phyloP scores from a whole-genome alignment of 306 rosid species.

The Gleditsia sinensis region DNA sequence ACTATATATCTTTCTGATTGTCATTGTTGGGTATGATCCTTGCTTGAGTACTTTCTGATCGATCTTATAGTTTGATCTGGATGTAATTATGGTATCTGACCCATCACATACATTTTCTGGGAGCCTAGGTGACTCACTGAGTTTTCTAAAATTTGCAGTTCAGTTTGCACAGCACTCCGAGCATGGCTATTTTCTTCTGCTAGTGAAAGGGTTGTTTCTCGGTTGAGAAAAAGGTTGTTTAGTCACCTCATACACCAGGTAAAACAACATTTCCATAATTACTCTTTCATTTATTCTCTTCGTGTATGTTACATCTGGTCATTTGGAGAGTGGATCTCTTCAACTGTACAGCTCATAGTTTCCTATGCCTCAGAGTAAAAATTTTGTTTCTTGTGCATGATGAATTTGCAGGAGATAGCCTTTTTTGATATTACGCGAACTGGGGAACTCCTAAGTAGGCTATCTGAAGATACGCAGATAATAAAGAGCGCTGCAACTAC shows the following conservation, averaged over 20 bases:
- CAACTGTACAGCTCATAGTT: neutral
- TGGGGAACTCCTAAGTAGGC: constrained; percentile 85
- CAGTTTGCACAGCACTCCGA: constrained; percentile 73
- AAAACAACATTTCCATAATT: constrained; percentile 9
- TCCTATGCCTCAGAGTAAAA: constrained; percentile 7
- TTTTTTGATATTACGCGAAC: constrained; percentile 82
- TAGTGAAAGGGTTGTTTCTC: constrained; percentile 82
- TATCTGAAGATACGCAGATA: constrained; percentile 86
- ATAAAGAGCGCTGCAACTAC: constrained; percentile 88
- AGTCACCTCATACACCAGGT: constrained; percentile 79
- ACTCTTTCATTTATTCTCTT: constrained; percentile 14
- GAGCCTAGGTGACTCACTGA: constrained; percentile 16
- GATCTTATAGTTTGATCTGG: constrained; percentile 21
- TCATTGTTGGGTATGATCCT: constrained; percentile 62
- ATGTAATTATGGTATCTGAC: constrained; percentile 21
- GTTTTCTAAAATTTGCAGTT: constrained; percentile 51
- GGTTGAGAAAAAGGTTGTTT: constrained; percentile 68
- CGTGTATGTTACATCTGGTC: constrained; percentile 11
- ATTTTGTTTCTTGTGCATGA: constrained; percentile 22
- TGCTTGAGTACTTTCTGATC: constrained; percentile 18
- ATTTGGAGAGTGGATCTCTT: neutral
- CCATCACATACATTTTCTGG: constrained; percentile 16
- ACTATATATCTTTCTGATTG: constrained; percentile 56
- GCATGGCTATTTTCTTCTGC: constrained; percentile 86
- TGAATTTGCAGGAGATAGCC: constrained; percentile 74